Evolutionary conservation across 768 basidiomycete genomes (phyloP).

Genomic region (Xerocomellus dryophilus): DNA sequence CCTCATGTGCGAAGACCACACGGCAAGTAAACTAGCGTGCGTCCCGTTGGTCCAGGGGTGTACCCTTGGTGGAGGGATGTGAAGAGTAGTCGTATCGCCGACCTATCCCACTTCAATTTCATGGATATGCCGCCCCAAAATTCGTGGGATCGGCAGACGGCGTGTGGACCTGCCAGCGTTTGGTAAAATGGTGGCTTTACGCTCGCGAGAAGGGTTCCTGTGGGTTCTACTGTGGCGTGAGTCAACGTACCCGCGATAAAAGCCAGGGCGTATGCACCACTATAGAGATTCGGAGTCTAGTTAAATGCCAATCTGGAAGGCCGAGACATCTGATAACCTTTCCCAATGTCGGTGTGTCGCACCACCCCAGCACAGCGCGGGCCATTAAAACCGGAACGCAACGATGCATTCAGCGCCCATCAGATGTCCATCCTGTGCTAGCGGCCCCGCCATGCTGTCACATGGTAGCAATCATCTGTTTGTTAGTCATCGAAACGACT

Average conservation of each 20-base stretch:
- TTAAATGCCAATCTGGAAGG: neutral
- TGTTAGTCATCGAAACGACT: conserved; percentile 9
- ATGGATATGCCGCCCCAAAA: conserved; percentile 19
- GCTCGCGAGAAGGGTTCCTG: neutral
- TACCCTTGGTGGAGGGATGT: neutral
- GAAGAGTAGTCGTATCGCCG: conserved; percentile 18
- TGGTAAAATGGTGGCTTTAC: neutral
- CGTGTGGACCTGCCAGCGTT: neutral
- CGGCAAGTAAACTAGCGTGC: conserved; percentile 3
- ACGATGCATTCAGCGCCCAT: conserved; percentile 12
- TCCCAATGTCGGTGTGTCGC: neutral
- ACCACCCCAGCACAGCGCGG: conserved; percentile 5
- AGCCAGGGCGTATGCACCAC: neutral
- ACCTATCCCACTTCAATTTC: conserved; percentile 13
- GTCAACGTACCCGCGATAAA: neutral
- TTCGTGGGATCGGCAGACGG: conserved; percentile 19
- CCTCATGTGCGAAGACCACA: conserved; percentile 3
- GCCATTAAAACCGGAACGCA: conserved; percentile 5
- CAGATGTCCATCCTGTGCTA: conserved; percentile 3
- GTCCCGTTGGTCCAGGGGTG: conserved; percentile 4
- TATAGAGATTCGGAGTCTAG: neutral
- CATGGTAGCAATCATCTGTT: neutral
- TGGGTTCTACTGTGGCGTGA: neutral
- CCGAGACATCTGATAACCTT: neutral
- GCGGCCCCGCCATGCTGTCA: conserved; percentile 18